phyloP scores from a whole-genome alignment of 2,329 filamentous ascomycete species.

The Cercospora canescens region DNA sequence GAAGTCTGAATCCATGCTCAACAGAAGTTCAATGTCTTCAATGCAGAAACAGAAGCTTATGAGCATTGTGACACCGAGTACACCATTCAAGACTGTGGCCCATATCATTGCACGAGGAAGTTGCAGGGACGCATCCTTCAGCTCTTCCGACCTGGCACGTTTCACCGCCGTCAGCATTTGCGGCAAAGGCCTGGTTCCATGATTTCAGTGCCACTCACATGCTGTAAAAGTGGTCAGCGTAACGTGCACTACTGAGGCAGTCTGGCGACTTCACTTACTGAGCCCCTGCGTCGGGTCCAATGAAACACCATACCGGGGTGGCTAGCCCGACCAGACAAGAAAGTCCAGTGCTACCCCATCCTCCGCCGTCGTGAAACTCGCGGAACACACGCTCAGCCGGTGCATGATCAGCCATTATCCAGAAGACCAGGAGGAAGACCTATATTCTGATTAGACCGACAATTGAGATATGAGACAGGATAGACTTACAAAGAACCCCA shows the following conservation, averaged over 20 bases:
- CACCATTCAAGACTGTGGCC: conserved; percentile 40
- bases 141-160: conserved; percentile 34
- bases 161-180: too few species aligned
- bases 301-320: conserved; percentile 39
- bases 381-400: conserved; percentile 35
- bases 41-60: conserved; percentile 40
- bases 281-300: too few species aligned
- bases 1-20: conserved; percentile 29
- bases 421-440: conserved; percentile 42
- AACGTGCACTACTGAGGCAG: too few species aligned
- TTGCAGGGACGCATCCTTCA: conserved; percentile 42
- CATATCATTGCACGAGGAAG: conserved; percentile 47
- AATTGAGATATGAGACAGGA: neutral
- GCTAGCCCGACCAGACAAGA: conserved; percentile 46
- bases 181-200: too few species aligned
- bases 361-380: conserved; percentile 42
- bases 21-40: conserved; percentile 27
- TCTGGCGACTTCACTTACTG: too few species aligned
- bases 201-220: too few species aligned
- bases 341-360: conserved; percentile 44
- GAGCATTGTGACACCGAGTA: conserved; percentile 38
- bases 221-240: too few species aligned
- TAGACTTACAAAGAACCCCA: conserved; percentile 42
- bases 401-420: conserved; percentile 34
- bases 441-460: neutral